Base-by-base conservation (phyloP, 2,329 filamentous ascomycete genomes). In the Drechslerella coelobrocha region DNA sequence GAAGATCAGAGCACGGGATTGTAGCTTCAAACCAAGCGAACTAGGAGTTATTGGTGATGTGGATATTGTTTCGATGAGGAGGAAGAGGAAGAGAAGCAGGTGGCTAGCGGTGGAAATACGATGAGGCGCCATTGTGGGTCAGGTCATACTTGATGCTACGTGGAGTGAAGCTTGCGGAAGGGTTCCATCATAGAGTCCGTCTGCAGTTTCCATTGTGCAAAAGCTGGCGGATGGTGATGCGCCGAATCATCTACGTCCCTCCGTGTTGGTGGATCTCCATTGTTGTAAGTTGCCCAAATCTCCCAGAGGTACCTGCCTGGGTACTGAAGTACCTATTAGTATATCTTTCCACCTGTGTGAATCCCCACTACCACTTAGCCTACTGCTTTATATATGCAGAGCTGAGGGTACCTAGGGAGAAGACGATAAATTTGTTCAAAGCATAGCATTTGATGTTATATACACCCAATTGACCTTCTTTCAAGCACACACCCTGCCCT, bases 381-480 rank as follows among this genome's bases (percentile, higher is more conserved):
- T 37, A 14, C 31, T 37, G 7, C 31, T 37, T 37, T 37, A 14
- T 37, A 37, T 14, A 7, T 14, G 31, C 14, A 37, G 31, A 17
- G 39, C n/a, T n/a, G n/a, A 45, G 14, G 14, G 7, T 6, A 45
- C 8, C 14, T n/a, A 14, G 14, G 23, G 29, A 41, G 27, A 45
- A 41, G 19, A 17, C 21, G 37, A 59, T n/a, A n/a, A 39, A 60
- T 19, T 51, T 5, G 9, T 39, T 2, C 27, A 50, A 7, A 23
- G 3, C 19, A 23, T 61, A 48, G 34, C 37, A 24, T 52, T 61
- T 41, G 19, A 23, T 47, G 52, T 61, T 62, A 69, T 69, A 52
- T 61, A 69, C 65, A 56, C 51, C 53, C 23, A 45, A 61, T 26
- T 39, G 34, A 39, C 12, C 17, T 39, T n/a, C 21, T 53, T 61